Conservation (phyloP, 805 yeast genomes). For the Saturnispora besseyi region DNA sequence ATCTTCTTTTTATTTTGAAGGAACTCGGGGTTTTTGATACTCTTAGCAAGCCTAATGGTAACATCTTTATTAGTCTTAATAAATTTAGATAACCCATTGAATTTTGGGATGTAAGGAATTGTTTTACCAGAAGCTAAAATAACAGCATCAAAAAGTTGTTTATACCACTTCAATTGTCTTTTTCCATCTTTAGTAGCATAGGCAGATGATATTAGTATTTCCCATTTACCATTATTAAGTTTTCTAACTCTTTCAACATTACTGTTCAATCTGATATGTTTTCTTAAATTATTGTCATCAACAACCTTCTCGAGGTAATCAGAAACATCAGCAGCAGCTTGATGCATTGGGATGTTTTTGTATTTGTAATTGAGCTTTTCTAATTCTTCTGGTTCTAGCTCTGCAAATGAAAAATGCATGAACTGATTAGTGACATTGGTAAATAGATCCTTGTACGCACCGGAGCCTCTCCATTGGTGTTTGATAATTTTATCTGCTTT, state of each 20-base stretch:
- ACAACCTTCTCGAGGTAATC: slow-evolving; percentile 14
- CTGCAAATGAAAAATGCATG: slow-evolving; percentile 32
- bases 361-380: slow-evolving; percentile 8
- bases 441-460: slow-evolving; percentile 30
- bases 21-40: slow-evolving; percentile 36
- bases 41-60: slow-evolving; percentile 45
- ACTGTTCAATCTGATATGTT: slow-evolving; percentile 32
- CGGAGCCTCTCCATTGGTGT: slow-evolving; percentile 33
- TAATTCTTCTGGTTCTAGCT: slow-evolving; percentile 7
- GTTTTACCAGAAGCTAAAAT: slow-evolving; percentile 58
- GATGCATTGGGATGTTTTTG: slow-evolving; percentile 10
- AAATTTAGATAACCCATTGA: slow-evolving; percentile 20
- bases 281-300: slow-evolving; percentile 21
- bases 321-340: slow-evolving; percentile 25
- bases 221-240: slow-evolving; percentile 31
- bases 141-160: slow-evolving; percentile 47
- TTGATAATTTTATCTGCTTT: background rate
- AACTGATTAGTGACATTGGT: slow-evolving; percentile 36
- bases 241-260: slow-evolving; percentile 34
- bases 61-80: slow-evolving; percentile 33
- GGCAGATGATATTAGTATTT: slow-evolving; percentile 13
- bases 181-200: slow-evolving; percentile 7
- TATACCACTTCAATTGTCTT: slow-evolving; percentile 31
- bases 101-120: slow-evolving; percentile 48
- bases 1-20: slow-evolving; percentile 33